Base-by-base conservation (phyloP, 495 filamentous ascomycete genomes). In the Bacidia rubella region DNA sequence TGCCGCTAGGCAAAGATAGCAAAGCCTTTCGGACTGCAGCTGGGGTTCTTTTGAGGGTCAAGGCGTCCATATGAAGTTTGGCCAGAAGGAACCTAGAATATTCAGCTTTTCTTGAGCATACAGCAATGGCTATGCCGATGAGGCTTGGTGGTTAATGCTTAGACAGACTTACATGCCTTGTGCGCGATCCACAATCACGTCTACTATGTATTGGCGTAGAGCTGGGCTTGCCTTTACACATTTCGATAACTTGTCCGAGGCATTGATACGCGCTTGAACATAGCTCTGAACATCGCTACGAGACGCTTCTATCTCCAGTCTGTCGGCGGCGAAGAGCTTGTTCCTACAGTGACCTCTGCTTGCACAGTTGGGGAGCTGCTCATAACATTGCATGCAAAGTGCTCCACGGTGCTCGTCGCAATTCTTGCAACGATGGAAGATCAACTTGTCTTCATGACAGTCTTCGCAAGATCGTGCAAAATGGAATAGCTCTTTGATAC, bases 1-100 rank as follows among this genome's bases (percentile, higher is more conserved):
- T 54, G 23, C 61, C 56, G 41, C 68, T 58, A 17, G 66, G 54
- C 0, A 75, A 57, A 1, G 55, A 60, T 47, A 63, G 41, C 5
- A 79, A 47, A 1, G 72, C 58, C 38, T 24, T 54, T 50, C 32
- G 63, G n/a, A 72, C 54, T 17, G 63, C 65, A 38, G 56, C 58
- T 2, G 51, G 54, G 3, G 62, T 66, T 2, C 17, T 52, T 47
- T 72, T 72, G 0, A 58, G 63, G 0, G 58, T 45, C 12, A 81
- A 59, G 2, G 69, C 69, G 17, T 72, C 66, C 11, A 77, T 52
- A 55, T 76, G 63, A 0, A 81, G 64, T 15, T 60, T 62, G n/a
- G 75, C 74, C 21, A 82, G 65, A 1, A 80, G 66, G 54, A 81
- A 80, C 72, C 75, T 73, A 35, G 15, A 27, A 1, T 44, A 11